These are phyloP conservation scores for Aspergillus spinulosporus DNA, from an alignment of 2,329 filamentous ascomycete species.

Conservation along the genomic window DNA sequence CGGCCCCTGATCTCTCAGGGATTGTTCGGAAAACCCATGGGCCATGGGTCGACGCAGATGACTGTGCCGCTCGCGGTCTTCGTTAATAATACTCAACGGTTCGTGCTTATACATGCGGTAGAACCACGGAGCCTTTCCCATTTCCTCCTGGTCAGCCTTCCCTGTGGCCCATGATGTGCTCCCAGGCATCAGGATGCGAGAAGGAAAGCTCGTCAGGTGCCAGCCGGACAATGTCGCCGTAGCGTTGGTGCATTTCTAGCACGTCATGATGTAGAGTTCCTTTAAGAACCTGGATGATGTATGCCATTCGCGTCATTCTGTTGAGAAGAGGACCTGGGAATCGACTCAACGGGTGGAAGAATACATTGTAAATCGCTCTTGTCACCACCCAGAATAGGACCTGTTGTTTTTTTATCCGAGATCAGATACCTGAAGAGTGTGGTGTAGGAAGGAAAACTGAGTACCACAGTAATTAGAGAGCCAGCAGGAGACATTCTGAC, in stretches of 20 bases:
- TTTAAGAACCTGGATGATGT: constrained; percentile 3
- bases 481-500: too few relatives aligned
- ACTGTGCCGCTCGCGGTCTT: too few relatives aligned
- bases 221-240: constrained; percentile 41
- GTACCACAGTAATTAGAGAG: too few relatives aligned
- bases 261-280: constrained; percentile 15
- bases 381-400: too few relatives aligned
- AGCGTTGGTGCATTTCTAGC: constrained; percentile 26
- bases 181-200: constrained; percentile 31
- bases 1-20: too few relatives aligned
- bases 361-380: not conserved
- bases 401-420: too few relatives aligned
- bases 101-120: not conserved
- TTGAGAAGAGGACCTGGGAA: constrained; percentile 12
- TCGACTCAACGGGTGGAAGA: constrained; percentile 14
- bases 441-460: too few relatives aligned
- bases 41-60: too few relatives aligned
- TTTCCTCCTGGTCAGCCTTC: constrained; percentile 5
- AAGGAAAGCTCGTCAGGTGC: constrained; percentile 43
- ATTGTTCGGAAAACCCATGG: too few relatives aligned
- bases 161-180: constrained; percentile 36
- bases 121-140: not conserved
- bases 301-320: constrained; percentile 10
- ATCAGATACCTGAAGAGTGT: too few relatives aligned
- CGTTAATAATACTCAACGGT: too few relatives aligned